phyloP scores from a whole-genome alignment of 257 asterid species.

The Nicotiana attenuata region DNA sequence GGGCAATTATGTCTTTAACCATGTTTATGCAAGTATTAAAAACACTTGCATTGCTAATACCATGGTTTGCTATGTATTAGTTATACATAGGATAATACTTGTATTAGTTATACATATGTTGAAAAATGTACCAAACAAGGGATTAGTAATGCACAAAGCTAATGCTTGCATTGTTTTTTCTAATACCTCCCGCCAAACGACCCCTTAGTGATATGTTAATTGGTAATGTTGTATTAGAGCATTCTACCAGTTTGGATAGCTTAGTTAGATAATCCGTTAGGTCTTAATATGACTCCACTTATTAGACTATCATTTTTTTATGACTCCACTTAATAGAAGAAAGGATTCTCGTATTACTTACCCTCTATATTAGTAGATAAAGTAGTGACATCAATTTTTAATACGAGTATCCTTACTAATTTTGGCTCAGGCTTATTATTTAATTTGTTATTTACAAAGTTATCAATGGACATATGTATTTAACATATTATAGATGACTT shows the following conservation, averaged over 20 bases:
- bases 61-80: too few relatives aligned
- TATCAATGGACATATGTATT: not conserved
- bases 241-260: not conserved
- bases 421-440: not conserved
- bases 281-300: not conserved
- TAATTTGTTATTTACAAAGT: not conserved
- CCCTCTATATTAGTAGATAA: not conserved
- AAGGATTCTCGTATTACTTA: not conserved
- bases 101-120: too few relatives aligned
- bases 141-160: too few relatives aligned
- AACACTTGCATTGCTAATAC: too few relatives aligned
- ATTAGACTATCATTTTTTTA: not conserved
- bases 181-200: too few relatives aligned
- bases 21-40: too few relatives aligned
- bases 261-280: not conserved
- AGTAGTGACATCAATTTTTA: not conserved
- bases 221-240: not conserved
- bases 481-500: not conserved
- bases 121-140: too few relatives aligned
- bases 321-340: not conserved
- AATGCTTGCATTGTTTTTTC: too few relatives aligned
- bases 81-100: too few relatives aligned
- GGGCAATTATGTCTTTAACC: too few relatives aligned
- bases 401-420: not conserved
- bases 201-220: not conserved